Base-by-base conservation (phyloP, 108 stramenopile species). In the Nitzschia palea region DNA sequence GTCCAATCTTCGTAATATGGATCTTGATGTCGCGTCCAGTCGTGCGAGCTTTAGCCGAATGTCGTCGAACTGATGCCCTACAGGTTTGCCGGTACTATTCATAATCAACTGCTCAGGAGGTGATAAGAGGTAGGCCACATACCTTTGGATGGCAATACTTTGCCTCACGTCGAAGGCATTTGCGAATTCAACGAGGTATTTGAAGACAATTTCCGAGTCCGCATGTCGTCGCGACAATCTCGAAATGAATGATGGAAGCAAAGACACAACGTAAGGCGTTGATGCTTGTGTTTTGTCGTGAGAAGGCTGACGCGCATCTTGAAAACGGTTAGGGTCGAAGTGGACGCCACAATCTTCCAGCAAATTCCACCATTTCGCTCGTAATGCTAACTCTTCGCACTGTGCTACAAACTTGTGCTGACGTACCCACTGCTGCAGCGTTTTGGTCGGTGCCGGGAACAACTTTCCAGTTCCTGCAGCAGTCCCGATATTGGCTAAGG, bases 321-420 rank as follows among this genome's bases (percentile, higher is more conserved):
- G 29, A 77, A 76, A 77, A 54, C 80, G n/a, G 40, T 69, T 37
- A 32, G 86, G 85, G 48, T 91, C 88, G 50, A 94, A 94, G 23
- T 79, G 62, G 3, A 91, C 78, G 6, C 51, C 47, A 44, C 67
- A 53, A 25, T 42, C n/a, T 35, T 87, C 77, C 30, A 94, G 55
- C 32, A 85, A 50, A 4, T 54, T 68, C 88, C 90, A 94, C 90
- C 90, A 90, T 26, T 35, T 45, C 10, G 93, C 83, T 61, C 81
- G 82, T 26, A n/a, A 50, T 14, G 79, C 67, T 27, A 91, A 69
- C 2, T 58, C 63, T 32, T 79, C 45, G 55, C 93, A 94, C 64
- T 91, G 93, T n/a, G 66, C 64, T 6, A 86, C 71, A 66, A 94
- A 94, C 22, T 63, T 77, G 3, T 8, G 33, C 40, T 91, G 93